A percentile compares a stretch with the other conserved stretches of the same genome.
Evolutionary conservation across 2,329 filamentous ascomycete genomes (phyloP).

Genomic region (Acarospora socialis): DNA sequence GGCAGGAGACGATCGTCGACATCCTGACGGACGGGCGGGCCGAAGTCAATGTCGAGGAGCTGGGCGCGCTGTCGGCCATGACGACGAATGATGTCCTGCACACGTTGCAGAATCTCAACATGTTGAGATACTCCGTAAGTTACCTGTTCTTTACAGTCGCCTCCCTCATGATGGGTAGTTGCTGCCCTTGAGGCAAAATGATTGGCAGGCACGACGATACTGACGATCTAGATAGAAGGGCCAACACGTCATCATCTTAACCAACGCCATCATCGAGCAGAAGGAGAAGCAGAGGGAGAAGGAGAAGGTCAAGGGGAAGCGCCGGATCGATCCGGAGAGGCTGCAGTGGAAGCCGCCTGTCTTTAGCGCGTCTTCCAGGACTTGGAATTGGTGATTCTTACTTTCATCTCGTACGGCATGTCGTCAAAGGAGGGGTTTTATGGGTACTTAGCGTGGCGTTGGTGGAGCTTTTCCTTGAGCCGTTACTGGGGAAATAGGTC

Average conservation of each 20-base stretch:
- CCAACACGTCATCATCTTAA: slow-evolving; percentile 89
- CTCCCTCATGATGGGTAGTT: not conserved
- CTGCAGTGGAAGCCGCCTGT: slow-evolving; percentile 95
- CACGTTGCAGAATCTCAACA: slow-evolving; percentile 82
- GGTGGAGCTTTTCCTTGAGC: no score
- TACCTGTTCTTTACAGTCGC: not conserved
- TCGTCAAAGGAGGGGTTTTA: no score
- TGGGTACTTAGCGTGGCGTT: no score
- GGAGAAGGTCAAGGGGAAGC: slow-evolving; percentile 50
- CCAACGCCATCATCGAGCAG: slow-evolving; percentile 61
- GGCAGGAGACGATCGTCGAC: slow-evolving; percentile 89
- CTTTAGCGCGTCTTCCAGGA: slow-evolving; percentile 76
- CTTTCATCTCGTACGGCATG: no score
- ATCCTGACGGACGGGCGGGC: slow-evolving; percentile 58
- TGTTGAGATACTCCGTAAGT: slow-evolving; percentile 72
- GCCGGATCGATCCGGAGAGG: slow-evolving; percentile 59
- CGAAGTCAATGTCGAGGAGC: slow-evolving; percentile 70
- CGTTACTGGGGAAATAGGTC: no score
- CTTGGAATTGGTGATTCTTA: no score
- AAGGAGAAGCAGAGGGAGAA: slow-evolving; percentile 58
- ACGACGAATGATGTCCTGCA: slow-evolving; percentile 95
- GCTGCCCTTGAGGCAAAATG: not conserved
- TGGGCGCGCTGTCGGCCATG: slow-evolving; percentile 73
- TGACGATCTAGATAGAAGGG: slow-evolving; percentile 44
- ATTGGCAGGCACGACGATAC: not conserved